Base-by-base conservation (phyloP, 192 early-diverging fungal species). In the Pilaira anomala region DNA sequence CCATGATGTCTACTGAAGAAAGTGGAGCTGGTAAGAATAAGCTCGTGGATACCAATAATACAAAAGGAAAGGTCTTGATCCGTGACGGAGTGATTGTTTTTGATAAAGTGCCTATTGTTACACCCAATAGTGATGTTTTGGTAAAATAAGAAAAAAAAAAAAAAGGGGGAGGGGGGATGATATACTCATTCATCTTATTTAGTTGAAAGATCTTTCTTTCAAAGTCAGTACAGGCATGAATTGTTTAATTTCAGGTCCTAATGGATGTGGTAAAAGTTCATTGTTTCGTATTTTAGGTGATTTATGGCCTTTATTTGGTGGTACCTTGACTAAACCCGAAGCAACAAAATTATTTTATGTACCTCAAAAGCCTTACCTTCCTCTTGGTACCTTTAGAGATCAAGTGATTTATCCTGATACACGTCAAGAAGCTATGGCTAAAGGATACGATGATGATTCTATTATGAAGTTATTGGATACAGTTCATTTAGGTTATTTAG, bases 341-440 rank as follows among this genome's bases (percentile, higher is more conserved):
- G 66, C 82, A 25, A 78, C 76, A 16, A 83, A 83, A 67, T 77
- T 94, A 45, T 91, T 94, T 55, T 94, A 94, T 74, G 87, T 94
- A 4, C 92, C 92, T n/a, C 92, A 94, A 63, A 87, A 89, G 45
- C 92, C 92, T 7, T 93, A 93, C 66, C 74, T 93, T 44, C 80
- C 89, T 18, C 44, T 89, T 33, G 90, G 92, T 8, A 92, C 86
- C 2, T 79, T 94, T 66, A 78, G 92, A 36, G 91, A 93, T 71
- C 90, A 92, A 58, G 77, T 94, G 9, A 94, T 91, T 53, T 94
- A 94, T 63, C 92, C 92, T 7, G 84, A 93, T 73, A 91, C 87
- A n/a, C 76, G 72, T 60, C 62, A 66, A 28, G 82, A 91, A 40
- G 88, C 91, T 67, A 36, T 68, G 16, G 62, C 52, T 2, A 81